Evolutionary conservation across 345 rosid genomes (phyloP).

Genomic region (Eutrema yunnanense): DNA sequence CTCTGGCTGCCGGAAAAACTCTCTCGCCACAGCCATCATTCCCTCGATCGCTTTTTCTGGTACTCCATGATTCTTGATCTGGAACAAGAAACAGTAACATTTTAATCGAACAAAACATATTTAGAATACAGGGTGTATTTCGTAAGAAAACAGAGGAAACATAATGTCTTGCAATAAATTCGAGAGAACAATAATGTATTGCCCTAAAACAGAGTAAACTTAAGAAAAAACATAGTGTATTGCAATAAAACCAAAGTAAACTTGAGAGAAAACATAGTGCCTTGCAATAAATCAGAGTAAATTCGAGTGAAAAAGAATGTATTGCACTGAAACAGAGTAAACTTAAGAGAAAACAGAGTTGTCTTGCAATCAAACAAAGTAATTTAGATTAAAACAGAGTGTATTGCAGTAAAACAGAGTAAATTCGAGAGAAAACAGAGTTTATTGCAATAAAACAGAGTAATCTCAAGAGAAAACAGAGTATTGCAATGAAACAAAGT

Average conservation of each 20-base stretch:
- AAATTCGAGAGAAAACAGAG: neutral
- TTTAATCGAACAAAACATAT: neutral
- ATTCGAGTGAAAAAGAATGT: neutral
- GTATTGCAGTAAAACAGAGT: neutral
- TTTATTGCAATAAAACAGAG: neutral
- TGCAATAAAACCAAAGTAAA: neutral
- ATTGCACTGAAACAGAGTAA: neutral
- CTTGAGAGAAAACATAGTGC: neutral
- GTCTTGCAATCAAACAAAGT: neutral
- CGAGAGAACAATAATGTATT: neutral
- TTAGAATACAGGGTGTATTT: neutral
- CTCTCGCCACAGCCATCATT: slow-evolving; percentile 37
- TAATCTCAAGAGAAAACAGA: neutral
- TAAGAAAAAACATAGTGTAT: neutral
- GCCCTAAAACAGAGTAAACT: neutral
- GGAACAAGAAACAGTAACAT: neutral
- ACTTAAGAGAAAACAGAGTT: neutral
- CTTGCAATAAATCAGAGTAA: neutral
- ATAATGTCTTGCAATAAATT: neutral
- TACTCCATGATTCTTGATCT: slow-evolving; percentile 78
- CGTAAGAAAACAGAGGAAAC: neutral
- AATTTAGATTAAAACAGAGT: neutral
- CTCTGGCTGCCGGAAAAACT: slow-evolving; percentile 59
- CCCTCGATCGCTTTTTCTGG: slow-evolving; percentile 26
- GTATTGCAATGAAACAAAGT: neutral